Evolutionary conservation across 305 asterid species (phyloP).

Genomic region (Fraxinus dipetala): DNA sequence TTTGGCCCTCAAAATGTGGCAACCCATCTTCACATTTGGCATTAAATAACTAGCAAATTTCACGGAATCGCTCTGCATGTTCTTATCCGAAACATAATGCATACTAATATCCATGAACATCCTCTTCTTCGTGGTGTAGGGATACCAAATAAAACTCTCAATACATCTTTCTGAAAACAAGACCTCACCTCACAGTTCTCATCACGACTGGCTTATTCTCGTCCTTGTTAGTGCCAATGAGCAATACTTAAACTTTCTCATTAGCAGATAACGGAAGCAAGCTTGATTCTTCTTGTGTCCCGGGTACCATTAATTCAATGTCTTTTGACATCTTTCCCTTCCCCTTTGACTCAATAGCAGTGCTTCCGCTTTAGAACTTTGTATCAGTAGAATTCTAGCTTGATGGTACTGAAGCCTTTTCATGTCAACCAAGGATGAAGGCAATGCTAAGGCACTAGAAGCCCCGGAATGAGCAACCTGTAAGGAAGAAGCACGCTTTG

Average conservation of each 20-base stretch:
- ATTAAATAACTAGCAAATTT: too few relatives aligned
- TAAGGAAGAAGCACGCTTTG: constrained; percentile 35
- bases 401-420: constrained; percentile 45
- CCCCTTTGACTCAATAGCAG: background rate
- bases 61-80: too few relatives aligned
- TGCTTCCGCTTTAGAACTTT: constrained; percentile 21
- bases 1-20: too few relatives aligned
- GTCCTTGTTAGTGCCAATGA: background rate
- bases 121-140: too few relatives aligned
- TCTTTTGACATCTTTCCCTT: background rate
- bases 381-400: constrained; percentile 43
- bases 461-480: constrained; percentile 43
- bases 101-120: too few relatives aligned
- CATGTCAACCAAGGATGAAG: constrained; percentile 41
- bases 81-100: too few relatives aligned
- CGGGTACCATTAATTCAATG: background rate
- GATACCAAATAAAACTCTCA: too few relatives aligned
- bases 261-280: background rate
- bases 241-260: background rate
- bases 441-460: constrained; percentile 36
- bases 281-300: background rate
- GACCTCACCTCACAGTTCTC: too few relatives aligned
- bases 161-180: too few relatives aligned
- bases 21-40: too few relatives aligned
- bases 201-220: too few relatives aligned